Evolutionary conservation across 2,329 filamentous ascomycete species (phyloP).

Genomic region (Seiridium unicorne): DNA sequence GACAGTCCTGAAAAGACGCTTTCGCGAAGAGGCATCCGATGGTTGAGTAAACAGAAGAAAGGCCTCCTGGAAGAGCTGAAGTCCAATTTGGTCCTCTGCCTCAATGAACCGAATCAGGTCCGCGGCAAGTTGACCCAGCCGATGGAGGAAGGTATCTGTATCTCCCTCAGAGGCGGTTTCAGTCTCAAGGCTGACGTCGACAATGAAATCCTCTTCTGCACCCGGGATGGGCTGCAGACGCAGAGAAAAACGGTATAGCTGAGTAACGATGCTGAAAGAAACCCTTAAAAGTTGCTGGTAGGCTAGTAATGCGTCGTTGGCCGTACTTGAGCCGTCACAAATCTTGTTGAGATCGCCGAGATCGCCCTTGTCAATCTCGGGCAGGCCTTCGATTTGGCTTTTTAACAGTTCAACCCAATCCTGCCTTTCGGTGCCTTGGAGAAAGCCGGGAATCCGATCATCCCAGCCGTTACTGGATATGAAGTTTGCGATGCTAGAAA

Average conservation of each 20-base stretch:
- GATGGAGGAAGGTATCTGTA: conserved; percentile 22
- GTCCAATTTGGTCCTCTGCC: conserved; percentile 21
- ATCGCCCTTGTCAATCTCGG: conserved; percentile 8
- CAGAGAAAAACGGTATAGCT: conserved; percentile 27
- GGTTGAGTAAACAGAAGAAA: conserved; percentile 20
- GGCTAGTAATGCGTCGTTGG: not conserved
- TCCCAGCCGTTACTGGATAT: not conserved
- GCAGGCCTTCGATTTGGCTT: conserved; percentile 1
- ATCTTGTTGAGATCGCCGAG: conserved; percentile 10
- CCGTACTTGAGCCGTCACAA: conserved; percentile 9
- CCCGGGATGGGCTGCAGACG: not conserved
- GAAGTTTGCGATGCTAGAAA: not conserved
- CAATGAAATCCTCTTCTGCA: conserved; percentile 12
- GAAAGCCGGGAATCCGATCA: too few species aligned
- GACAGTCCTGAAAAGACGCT: not conserved
- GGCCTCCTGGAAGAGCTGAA: conserved; percentile 19
- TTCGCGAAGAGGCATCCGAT: not conserved
- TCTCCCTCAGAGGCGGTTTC: conserved; percentile 12
- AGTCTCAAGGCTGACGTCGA: conserved; percentile 10
- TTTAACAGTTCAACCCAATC: conserved; percentile 12
- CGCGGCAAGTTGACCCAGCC: conserved; percentile 24
- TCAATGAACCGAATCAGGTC: conserved; percentile 21
- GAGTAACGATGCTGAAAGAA: conserved; percentile 23
- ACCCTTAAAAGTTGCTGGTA: conserved; percentile 20
- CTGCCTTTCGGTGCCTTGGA: not conserved